These are phyloP conservation scores for Secale cereale DNA, from an alignment of 176 grass and related monocot genomes.

Conservation along the genomic window DNA sequence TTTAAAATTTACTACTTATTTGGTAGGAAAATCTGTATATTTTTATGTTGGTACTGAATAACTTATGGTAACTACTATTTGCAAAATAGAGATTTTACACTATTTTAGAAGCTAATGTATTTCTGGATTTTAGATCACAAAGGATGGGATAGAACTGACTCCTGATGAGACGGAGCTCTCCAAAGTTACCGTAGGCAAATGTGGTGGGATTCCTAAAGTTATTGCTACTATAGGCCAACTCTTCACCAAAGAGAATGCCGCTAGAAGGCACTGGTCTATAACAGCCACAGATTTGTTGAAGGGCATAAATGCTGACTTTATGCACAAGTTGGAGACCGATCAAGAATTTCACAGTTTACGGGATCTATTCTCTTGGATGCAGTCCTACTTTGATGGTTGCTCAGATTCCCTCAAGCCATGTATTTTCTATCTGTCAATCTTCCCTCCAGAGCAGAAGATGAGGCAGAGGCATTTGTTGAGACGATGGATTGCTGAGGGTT, in stretches of 20 bases:
- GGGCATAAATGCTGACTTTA: not conserved
- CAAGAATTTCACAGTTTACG: not conserved
- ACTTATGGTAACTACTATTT: not conserved
- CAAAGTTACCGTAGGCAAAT: not conserved
- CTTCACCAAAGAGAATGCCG: not conserved
- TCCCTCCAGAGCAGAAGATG: not conserved
- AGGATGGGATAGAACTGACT: not conserved
- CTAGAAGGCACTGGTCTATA: not conserved
- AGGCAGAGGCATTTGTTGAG: not conserved
- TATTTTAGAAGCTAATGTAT: not conserved
- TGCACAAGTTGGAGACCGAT: not conserved
- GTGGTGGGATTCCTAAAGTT: not conserved
- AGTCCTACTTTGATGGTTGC: not conserved
- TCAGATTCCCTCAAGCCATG: not conserved
- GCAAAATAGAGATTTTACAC: not conserved
- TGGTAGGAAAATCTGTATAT: no score
- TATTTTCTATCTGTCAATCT: not conserved
- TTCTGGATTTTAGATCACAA: not conserved
- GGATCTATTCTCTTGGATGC: not conserved
- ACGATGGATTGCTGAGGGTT: not conserved
- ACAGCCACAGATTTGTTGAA: not conserved
- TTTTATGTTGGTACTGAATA: not conserved
- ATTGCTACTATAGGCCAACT: not conserved
- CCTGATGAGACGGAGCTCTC: not conserved
- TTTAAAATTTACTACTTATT: no score